A percentile compares a stretch with the other conserved stretches of the same genome.
phyloP scores from a whole-genome alignment of 2,329 filamentous ascomycete species.

The Fusarium scirpi region DNA sequence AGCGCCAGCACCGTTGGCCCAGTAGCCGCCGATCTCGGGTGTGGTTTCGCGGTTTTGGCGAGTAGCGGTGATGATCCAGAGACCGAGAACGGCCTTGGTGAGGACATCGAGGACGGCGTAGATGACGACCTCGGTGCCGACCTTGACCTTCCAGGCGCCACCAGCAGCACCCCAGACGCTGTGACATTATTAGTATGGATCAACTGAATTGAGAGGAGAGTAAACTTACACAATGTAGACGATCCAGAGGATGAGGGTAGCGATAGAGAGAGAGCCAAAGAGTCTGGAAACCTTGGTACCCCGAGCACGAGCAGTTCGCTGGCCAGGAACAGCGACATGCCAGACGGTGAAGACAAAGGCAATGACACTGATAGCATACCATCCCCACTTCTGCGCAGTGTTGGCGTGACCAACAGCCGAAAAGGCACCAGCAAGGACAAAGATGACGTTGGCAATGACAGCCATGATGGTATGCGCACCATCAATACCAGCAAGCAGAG shows the following conservation, averaged over 20 bases:
- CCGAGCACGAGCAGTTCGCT: slow-evolving; percentile 37
- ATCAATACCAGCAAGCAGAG: slow-evolving; percentile 69
- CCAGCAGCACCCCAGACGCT: slow-evolving; percentile 49
- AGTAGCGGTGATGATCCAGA: slow-evolving; percentile 52
- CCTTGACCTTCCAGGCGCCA: slow-evolving; percentile 43
- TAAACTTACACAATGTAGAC: slow-evolving; percentile 48
- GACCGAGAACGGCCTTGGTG: slow-evolving; percentile 48
- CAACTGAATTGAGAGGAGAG: rapidly evolving
- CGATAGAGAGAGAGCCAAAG: slow-evolving; percentile 44
- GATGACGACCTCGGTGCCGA: slow-evolving; percentile 48
- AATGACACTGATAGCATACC: slow-evolving; percentile 69
- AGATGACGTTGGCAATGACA: slow-evolving; percentile 72
- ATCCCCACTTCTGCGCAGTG: slow-evolving; percentile 76
- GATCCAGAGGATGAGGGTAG: slow-evolving; percentile 45
- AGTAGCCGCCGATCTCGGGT: slow-evolving; percentile 55
- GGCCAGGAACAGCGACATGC: slow-evolving; percentile 47
- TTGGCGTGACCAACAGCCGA: slow-evolving; percentile 68
- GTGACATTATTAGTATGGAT: not conserved
- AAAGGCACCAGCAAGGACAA: slow-evolving; percentile 75
- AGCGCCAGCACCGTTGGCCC: slow-evolving; percentile 52
- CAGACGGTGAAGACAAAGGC: slow-evolving; percentile 67
- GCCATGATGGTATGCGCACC: slow-evolving; percentile 73
- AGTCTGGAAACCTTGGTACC: slow-evolving; percentile 43
- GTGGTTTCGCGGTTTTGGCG: slow-evolving; percentile 53
- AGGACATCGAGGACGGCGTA: slow-evolving; percentile 50